phyloP scores from a whole-genome alignment of 1,284 basidiomycete genomes.

The Leccinum pachyderme region DNA sequence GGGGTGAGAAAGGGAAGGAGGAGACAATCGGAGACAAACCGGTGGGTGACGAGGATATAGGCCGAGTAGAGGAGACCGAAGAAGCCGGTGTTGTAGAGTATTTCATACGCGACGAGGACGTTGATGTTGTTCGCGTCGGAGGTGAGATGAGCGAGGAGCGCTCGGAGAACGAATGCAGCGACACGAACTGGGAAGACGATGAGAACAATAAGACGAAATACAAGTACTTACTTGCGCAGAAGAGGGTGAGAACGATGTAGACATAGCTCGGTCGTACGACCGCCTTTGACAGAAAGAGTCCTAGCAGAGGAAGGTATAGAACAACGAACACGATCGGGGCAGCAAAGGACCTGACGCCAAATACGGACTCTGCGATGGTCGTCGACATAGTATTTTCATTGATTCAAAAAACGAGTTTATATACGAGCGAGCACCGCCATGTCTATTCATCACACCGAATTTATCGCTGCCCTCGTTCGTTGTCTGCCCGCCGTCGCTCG shows the following conservation, averaged over 20 bases:
- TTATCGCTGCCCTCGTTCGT: constrained; percentile 34
- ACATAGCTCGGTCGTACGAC: constrained; percentile 39
- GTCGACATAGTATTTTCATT: not conserved
- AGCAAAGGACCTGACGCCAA: constrained; percentile 42
- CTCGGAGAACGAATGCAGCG: constrained; percentile 31
- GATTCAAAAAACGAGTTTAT: not conserved
- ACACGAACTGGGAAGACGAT: constrained; percentile 38
- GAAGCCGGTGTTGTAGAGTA: constrained; percentile 37
- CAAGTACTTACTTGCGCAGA: constrained; percentile 42
- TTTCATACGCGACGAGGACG: constrained; percentile 28
- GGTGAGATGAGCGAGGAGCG: constrained; percentile 26
- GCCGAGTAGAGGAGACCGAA: constrained; percentile 40
- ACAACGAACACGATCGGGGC: constrained; percentile 45
- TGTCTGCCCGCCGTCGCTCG: constrained; percentile 5
- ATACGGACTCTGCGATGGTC: constrained; percentile 22
- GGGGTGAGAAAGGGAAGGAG: not conserved
- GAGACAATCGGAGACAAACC: constrained; percentile 29
- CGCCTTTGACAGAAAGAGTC: constrained; percentile 40
- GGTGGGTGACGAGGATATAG: constrained; percentile 30
- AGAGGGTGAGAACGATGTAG: constrained; percentile 40
- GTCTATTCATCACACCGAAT: constrained; percentile 43
- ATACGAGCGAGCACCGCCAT: not conserved
- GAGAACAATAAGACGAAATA: constrained; percentile 23
- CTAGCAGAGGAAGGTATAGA: constrained; percentile 39
- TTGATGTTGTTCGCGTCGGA: constrained; percentile 24